These are phyloP conservation scores for Gonapodya sp. DNA, from an alignment of 192 early-diverging fungal genomes.

Conservation along the genomic window DNA sequence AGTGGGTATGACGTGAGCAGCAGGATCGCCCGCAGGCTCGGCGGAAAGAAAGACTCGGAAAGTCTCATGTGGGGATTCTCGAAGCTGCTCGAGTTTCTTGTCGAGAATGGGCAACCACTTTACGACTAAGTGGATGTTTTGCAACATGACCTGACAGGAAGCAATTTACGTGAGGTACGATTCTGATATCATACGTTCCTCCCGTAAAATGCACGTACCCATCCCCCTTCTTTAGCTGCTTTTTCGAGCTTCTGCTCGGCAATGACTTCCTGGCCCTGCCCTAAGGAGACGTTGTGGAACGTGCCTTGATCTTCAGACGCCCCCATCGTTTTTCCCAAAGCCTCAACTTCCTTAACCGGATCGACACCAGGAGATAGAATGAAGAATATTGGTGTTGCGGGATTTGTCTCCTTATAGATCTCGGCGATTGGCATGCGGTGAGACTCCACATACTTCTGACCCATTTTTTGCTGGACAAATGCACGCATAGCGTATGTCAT, in stretches of 20 bases:
- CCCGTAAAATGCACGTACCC: constrained; percentile 24
- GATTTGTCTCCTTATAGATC: constrained; percentile 42
- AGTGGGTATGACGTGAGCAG: constrained; percentile 51
- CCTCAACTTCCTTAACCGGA: constrained; percentile 59
- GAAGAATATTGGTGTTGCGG: constrained; percentile 55
- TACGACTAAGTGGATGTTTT: constrained; percentile 60
- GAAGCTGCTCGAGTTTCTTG: constrained; percentile 51
- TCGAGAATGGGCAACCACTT: constrained; percentile 56
- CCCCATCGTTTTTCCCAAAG: constrained; percentile 35
- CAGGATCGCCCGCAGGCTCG: constrained; percentile 52
- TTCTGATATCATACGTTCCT: background rate
- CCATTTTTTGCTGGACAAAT: constrained; percentile 51
- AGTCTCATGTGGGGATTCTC: constrained; percentile 34
- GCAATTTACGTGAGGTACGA: too few species aligned
- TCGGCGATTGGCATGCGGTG: constrained; percentile 37
- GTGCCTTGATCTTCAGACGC: constrained; percentile 47
- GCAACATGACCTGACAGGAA: constrained; percentile 47
- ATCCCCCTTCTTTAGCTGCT: constrained; percentile 50
- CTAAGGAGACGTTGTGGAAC: constrained; percentile 60
- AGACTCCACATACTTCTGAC: constrained; percentile 42
- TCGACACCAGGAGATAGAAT: constrained; percentile 61
- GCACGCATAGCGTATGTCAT: constrained; percentile 55
- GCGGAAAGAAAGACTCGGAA: constrained; percentile 55
- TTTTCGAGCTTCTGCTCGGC: constrained; percentile 54
- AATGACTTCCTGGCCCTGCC: constrained; percentile 59